These are phyloP conservation scores for Rhodomyrtus psidioides DNA, from an alignment of 441 rosid species.

Conservation along the genomic window DNA sequence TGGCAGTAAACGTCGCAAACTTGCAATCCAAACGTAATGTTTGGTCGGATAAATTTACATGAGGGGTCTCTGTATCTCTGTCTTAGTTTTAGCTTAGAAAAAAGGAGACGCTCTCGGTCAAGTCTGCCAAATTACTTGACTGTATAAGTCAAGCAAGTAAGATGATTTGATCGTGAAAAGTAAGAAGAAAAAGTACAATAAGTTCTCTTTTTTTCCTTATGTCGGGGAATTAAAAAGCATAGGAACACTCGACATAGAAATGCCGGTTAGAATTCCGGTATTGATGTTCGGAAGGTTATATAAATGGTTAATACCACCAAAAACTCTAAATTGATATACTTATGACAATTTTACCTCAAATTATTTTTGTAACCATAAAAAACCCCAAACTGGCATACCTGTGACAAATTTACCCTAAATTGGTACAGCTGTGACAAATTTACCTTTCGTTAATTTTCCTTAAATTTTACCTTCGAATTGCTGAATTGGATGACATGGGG, in stretches of 20 bases:
- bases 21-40: not conserved
- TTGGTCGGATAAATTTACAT: not conserved
- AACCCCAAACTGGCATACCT: too few relatives aligned
- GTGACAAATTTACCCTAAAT: too few relatives aligned
- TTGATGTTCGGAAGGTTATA: not conserved
- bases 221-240: not conserved
- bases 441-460: too few relatives aligned
- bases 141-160: not conserved
- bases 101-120: not conserved
- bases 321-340: too few relatives aligned
- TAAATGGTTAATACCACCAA: too few relatives aligned
- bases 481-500: too few relatives aligned
- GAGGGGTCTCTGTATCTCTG: not conserved
- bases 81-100: not conserved
- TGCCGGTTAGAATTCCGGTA: not conserved
- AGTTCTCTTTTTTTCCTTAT: not conserved
- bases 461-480: too few relatives aligned
- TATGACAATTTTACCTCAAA: too few relatives aligned
- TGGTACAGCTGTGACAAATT: too few relatives aligned
- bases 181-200: not conserved
- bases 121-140: not conserved
- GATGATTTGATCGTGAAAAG: not conserved
- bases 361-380: too few relatives aligned
- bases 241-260: not conserved
- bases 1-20: not conserved